Evolutionary conservation across 2,329 filamentous ascomycete genomes (phyloP).

Genomic region (Pestalotiopsis sp.): DNA sequence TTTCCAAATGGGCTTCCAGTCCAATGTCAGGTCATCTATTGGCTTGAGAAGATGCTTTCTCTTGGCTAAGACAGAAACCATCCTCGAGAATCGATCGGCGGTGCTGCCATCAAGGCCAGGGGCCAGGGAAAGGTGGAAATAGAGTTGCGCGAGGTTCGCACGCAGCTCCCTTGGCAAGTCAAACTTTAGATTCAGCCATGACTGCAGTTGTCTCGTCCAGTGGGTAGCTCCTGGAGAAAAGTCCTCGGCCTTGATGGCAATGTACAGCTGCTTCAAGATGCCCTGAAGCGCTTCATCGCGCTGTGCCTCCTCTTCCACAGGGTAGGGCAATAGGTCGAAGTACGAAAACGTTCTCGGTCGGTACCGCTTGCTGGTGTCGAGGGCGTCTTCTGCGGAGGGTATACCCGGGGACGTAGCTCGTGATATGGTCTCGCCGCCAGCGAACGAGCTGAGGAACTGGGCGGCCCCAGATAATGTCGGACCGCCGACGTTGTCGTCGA

Average conservation of each 20-base stretch:
- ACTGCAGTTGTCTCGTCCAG: slow-evolving; percentile 94
- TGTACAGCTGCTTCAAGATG: slow-evolving; percentile 92
- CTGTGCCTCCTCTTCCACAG: slow-evolving; percentile 77
- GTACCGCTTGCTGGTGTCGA: slow-evolving; percentile 65
- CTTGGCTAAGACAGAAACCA: slow-evolving; percentile 92
- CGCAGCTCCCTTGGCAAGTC: slow-evolving; percentile 86
- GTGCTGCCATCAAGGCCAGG: slow-evolving; percentile 83
- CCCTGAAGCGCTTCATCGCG: slow-evolving; percentile 79
- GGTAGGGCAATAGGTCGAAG: slow-evolving; percentile 85
- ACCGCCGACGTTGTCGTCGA: slow-evolving; percentile 35
- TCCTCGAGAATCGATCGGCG: slow-evolving; percentile 89
- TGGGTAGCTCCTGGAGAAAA: slow-evolving; percentile 92
- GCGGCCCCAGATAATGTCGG: slow-evolving; percentile 37
- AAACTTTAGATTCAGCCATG: slow-evolving; percentile 96
- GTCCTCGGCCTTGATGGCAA: slow-evolving; percentile 88
- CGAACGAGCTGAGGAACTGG: slow-evolving; percentile 40
- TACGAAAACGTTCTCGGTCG: slow-evolving; percentile 93
- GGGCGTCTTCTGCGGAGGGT: slow-evolving; percentile 47
- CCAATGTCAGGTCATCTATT: slow-evolving; percentile 83
- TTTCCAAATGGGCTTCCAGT: slow-evolving; percentile 92
- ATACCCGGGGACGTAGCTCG: slow-evolving; percentile 82
- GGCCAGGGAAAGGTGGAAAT: slow-evolving; percentile 90
- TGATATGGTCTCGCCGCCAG: slow-evolving; percentile 70
- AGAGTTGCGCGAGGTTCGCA: slow-evolving; percentile 82
- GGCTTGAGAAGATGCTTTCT: slow-evolving; percentile 95